Base-by-base conservation (phyloP, 805 yeast genomes). In the Candida sithepensis region DNA sequence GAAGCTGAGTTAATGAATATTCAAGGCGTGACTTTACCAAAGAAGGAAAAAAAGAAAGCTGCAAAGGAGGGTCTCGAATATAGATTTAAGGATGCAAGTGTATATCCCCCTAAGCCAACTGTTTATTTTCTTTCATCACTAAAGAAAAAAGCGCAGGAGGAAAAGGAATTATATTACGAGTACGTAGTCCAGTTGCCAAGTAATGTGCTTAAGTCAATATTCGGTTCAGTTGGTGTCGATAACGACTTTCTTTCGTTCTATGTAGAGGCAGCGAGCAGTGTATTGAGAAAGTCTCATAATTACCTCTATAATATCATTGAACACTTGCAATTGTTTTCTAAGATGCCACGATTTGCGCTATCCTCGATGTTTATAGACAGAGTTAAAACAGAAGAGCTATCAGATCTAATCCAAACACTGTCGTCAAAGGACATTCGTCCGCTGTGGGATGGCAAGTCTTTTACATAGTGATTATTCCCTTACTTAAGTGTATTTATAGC, bases 171-270 rank as follows among this genome's bases (percentile, higher is more conserved):
- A 3, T 72, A 75, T 2, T 75, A 72, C 46, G 41, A 52, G 12
- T 74, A 71, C 48, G 64, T 76, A 1, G 48, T 77, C 4, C 44
- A 48, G 2, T 33, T 77, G 1, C 50, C 64, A 1, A 41, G 65
- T 0, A 40, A 48, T 0, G 57, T 59, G 1, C 67, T 69, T 36
- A 16, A 50, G 1, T 54, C 56, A 10, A 49, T 74, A 2, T 81
- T 77, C 46, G 54, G 58, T 7, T 45, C 56, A 3, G 69, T 74
- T 9, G 83, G 82, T 1, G 59, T 82, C 1, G 86, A 81, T 34
- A 54, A 73, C 0, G 75, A 72, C 12, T 71, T 76, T 48, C 59
- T 81, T 7, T 66, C 66, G n/a, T 73, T 78, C 49, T 74, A 68
- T 46, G 42, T 81, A 8, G 77, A 74, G 24, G 75, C 84, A 0